phyloP scores from a whole-genome alignment of 1,284 basidiomycete genomes.

The Mycena citricolor region DNA sequence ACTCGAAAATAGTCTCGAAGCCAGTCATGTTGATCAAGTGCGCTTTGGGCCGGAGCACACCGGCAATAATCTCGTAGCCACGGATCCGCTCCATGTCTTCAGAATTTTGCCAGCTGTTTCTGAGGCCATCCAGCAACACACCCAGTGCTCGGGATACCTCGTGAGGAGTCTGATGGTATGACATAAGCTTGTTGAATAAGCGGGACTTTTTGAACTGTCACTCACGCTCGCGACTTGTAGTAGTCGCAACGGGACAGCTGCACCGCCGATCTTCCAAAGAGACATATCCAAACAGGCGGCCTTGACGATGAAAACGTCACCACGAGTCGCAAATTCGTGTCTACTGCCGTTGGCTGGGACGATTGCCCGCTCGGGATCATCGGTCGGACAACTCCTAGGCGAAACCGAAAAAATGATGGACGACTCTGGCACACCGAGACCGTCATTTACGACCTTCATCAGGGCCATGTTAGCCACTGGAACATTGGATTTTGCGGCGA shows the following conservation, averaged over 20 bases:
- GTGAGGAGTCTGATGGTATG: slow-evolving; percentile 67
- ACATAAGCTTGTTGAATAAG: no score
- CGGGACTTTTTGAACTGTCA: no score
- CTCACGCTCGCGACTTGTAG: slow-evolving; percentile 76
- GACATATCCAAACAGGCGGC: slow-evolving; percentile 71
- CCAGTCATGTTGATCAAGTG: slow-evolving; percentile 75
- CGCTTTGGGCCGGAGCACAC: slow-evolving; percentile 72
- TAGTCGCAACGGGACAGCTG: slow-evolving; percentile 71
- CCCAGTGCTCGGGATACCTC: slow-evolving; percentile 73
- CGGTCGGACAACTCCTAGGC: slow-evolving; percentile 32
- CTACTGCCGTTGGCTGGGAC: slow-evolving; percentile 25
- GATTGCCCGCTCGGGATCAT: slow-evolving; percentile 15
- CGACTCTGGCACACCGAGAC: slow-evolving; percentile 45
- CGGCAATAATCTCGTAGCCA: slow-evolving; percentile 87
- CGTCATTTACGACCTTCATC: slow-evolving; percentile 55
- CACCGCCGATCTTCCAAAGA: slow-evolving; percentile 84
- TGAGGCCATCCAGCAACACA: slow-evolving; percentile 75
- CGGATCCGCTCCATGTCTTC: slow-evolving; percentile 88
- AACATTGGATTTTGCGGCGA: slow-evolving; percentile 28
- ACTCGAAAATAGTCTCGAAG: slow-evolving; percentile 79
- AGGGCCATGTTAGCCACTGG: slow-evolving; percentile 37
- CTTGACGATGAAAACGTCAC: slow-evolving; percentile 62
- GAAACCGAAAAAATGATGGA: slow-evolving; percentile 53
- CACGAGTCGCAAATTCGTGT: slow-evolving; percentile 41
- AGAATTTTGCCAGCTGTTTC: slow-evolving; percentile 87